Evolutionary conservation across 352 stramenopile species (phyloP).

Genomic region (Phytophthora capsici): DNA sequence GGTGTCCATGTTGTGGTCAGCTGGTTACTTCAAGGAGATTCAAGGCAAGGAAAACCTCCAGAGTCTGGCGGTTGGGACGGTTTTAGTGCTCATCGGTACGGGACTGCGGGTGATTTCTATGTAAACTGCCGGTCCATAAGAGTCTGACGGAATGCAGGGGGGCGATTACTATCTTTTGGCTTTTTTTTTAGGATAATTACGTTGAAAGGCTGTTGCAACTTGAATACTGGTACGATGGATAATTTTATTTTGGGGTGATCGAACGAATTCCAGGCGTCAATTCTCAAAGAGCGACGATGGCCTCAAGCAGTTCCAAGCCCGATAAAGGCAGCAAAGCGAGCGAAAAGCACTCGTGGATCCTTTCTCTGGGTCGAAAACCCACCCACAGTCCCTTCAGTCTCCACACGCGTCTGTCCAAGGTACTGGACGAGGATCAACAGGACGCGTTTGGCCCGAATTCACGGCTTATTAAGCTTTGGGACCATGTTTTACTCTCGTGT

Average conservation of each 20-base stretch:
- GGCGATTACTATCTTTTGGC: no score
- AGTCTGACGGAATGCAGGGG: no score
- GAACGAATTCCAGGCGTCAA: slow-evolving; percentile 1
- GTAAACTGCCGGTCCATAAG: slow-evolving; percentile 7
- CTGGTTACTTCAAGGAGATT: slow-evolving; percentile 85
- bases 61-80: slow-evolving; percentile 63
- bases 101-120: slow-evolving; percentile 66
- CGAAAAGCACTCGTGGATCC: slow-evolving; percentile 19
- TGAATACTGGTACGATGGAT: not conserved
- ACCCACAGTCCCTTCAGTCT: slow-evolving; percentile 23
- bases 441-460: slow-evolving; percentile 62
- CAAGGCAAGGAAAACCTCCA: slow-evolving; percentile 67
- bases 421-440: slow-evolving; percentile 28
- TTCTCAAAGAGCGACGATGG: slow-evolving; percentile 5
- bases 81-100: slow-evolving; percentile 76
- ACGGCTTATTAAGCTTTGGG: slow-evolving; percentile 48
- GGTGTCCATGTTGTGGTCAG: slow-evolving; percentile 88
- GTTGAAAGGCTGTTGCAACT: not conserved
- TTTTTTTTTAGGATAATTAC: no score
- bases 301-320: not conserved
- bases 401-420: slow-evolving; percentile 16
- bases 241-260: not conserved
- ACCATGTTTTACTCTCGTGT: slow-evolving; percentile 55
- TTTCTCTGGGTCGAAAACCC: slow-evolving; percentile 11
- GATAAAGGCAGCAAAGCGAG: slow-evolving; percentile 7